phyloP scores from a whole-genome alignment of 495 filamentous ascomycete genomes.

The Ascobolus immersus region DNA sequence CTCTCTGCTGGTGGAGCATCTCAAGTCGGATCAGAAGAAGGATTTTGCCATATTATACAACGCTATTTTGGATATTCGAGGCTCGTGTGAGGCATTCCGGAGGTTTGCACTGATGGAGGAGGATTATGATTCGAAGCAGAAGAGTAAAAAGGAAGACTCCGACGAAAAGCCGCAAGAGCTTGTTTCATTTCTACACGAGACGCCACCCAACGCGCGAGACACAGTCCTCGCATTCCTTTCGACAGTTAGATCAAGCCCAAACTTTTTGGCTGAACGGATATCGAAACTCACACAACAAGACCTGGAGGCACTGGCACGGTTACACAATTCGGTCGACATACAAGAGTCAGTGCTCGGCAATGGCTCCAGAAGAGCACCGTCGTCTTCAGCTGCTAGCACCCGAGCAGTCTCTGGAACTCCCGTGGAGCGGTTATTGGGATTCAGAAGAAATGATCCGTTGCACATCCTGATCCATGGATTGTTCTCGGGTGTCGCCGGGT shows the following conservation, averaged over 20 bases:
- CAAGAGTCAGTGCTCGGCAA: conserved; percentile 59
- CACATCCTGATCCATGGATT: conserved; percentile 68
- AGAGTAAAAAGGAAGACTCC: conserved; percentile 17
- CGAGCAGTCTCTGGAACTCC: conserved; percentile 21
- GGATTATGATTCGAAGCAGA: conserved; percentile 28
- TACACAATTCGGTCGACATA: conserved; percentile 49
- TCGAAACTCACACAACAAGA: conserved; percentile 45
- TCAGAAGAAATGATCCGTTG: conserved; percentile 67
- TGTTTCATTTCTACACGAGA: conserved; percentile 51
- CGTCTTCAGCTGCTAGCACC: conserved; percentile 11
- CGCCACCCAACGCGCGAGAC: conserved; percentile 48
- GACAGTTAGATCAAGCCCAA: conserved; percentile 56
- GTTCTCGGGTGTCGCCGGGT: conserved; percentile 60
- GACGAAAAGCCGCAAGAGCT: conserved; percentile 18
- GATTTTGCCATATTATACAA: conserved; percentile 69
- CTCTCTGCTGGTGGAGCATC: conserved; percentile 61
- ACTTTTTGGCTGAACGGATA: conserved; percentile 64
- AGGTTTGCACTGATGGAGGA: conserved; percentile 42
- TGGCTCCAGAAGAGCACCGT: conserved; percentile 27
- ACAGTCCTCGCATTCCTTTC: conserved; percentile 55
- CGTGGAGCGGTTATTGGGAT: conserved; percentile 47
- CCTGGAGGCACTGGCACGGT: conserved; percentile 43
- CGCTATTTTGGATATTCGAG: conserved; percentile 65
- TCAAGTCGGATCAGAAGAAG: conserved; percentile 71
- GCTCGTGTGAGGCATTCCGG: conserved; percentile 50